Evolutionary conservation across 768 basidiomycete genomes (phyloP).

Genomic region (Leccinum arenicola): DNA sequence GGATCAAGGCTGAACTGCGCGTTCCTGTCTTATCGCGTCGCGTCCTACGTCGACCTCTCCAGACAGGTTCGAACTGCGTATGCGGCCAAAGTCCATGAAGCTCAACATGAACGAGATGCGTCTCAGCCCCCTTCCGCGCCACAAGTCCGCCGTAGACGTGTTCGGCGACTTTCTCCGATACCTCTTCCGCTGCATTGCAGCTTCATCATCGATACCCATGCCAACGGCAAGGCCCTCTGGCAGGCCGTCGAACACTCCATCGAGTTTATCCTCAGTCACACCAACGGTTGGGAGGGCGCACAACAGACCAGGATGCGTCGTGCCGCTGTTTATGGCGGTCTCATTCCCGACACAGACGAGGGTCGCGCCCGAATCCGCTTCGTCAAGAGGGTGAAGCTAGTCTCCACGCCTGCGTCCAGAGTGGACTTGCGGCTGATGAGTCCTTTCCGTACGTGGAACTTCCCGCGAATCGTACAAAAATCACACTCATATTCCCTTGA

Average conservation of each 20-base stretch:
- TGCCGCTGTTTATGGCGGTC: slow-evolving; percentile 65
- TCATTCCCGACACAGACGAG: slow-evolving; percentile 72
- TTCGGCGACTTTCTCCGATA: slow-evolving; percentile 80
- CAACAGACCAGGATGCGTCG: slow-evolving; percentile 77
- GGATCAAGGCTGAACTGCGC: too few species aligned
- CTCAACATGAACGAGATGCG: too few species aligned
- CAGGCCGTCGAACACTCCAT: slow-evolving; percentile 65
- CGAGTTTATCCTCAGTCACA: slow-evolving; percentile 75
- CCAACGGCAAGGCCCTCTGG: slow-evolving; percentile 69
- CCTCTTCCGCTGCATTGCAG: slow-evolving; percentile 66
- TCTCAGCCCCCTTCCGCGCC: too few species aligned
- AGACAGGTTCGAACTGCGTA: too few species aligned
- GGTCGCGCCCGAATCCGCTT: slow-evolving; percentile 74
- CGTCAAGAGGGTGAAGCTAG: slow-evolving; percentile 83
- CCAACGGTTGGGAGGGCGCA: slow-evolving; percentile 79
- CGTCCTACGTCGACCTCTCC: too few species aligned
- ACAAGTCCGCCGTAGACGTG: slow-evolving; percentile 52
- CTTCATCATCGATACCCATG: slow-evolving; percentile 81
- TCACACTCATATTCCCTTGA: slow-evolving; percentile 1
- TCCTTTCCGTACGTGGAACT: slow-evolving; percentile 56
- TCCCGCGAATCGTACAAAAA: neutral
- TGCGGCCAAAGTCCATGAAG: too few species aligned
- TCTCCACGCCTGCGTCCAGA: slow-evolving; percentile 76
- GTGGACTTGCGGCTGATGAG: slow-evolving; percentile 74
- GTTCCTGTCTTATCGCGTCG: too few species aligned